A percentile compares a stretch with the other conserved stretches of the same genome.
Evolutionary conservation across 2,329 filamentous ascomycete species (phyloP).

Genomic region (Sclerotinia nivalis): DNA sequence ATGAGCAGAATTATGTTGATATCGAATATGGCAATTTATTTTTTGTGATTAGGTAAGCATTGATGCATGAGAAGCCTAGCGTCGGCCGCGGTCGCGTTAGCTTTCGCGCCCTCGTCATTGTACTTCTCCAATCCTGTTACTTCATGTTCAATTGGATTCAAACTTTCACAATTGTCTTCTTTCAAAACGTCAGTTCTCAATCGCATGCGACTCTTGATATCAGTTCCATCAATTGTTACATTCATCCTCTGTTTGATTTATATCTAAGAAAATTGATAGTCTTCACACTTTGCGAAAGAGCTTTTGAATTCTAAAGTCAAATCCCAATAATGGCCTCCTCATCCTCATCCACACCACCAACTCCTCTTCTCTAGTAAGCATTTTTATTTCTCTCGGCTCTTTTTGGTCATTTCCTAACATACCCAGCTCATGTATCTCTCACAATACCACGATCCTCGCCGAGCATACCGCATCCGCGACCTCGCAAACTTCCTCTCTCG

Average conservation of each 20-base stretch:
- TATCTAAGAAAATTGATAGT: background rate
- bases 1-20: background rate
- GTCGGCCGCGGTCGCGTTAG: slow-evolving; percentile 10
- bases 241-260: background rate
- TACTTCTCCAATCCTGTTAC: slow-evolving; percentile 2
- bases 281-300: background rate
- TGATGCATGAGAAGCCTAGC: background rate
- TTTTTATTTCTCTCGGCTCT: background rate
- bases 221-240: background rate
- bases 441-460: slow-evolving; percentile 87
- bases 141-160: background rate
- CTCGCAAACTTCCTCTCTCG: slow-evolving; percentile 80
- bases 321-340: slow-evolving; percentile 65
- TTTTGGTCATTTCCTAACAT: slow-evolving; percentile 22
- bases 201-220: background rate
- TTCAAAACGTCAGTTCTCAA: background rate
- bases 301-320: background rate
- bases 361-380: slow-evolving; percentile 71
- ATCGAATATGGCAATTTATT: background rate
- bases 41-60: slow-evolving; percentile 16
- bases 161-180: background rate
- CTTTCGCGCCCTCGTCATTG: slow-evolving; percentile 4
- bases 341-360: slow-evolving; percentile 67
- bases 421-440: slow-evolving; percentile 83
- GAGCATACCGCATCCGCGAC: slow-evolving; percentile 89